phyloP scores from a whole-genome alignment of 1,284 basidiomycete genomes.

The Cutaneotrichosporon dermatis region DNA sequence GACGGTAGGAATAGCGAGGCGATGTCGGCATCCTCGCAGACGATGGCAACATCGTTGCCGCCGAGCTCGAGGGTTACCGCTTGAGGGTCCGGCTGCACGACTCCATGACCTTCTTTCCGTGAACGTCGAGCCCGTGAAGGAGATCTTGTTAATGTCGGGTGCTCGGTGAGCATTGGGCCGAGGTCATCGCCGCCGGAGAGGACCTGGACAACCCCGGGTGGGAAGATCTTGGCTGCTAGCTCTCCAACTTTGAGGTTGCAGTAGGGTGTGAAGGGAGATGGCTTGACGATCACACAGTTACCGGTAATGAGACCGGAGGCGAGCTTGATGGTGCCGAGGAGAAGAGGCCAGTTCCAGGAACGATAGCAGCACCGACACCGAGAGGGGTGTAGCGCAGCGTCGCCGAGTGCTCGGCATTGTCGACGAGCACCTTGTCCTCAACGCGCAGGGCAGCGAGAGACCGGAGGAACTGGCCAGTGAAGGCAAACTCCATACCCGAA shows the following conservation, averaged over 20 bases:
- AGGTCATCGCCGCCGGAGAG: constrained; percentile 57
- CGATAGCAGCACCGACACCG: constrained; percentile 55
- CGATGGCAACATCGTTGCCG: constrained; percentile 50
- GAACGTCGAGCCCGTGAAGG: constrained; percentile 84
- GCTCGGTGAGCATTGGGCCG: constrained; percentile 44
- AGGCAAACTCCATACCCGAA: constrained; percentile 70
- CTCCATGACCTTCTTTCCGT: constrained; percentile 81
- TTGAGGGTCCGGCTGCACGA: constrained; percentile 83
- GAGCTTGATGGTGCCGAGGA: constrained; percentile 60
- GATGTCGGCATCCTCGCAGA: constrained; percentile 94
- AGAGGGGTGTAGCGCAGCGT: constrained; percentile 82
- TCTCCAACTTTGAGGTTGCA: constrained; percentile 78
- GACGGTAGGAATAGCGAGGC: constrained; percentile 86
- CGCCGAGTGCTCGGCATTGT: constrained; percentile 68
- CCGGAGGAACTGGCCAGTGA: constrained; percentile 77
- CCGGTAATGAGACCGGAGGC: constrained; percentile 74
- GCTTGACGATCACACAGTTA: constrained; percentile 92
- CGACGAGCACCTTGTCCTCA: constrained; percentile 64
- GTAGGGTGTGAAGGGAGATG: constrained; percentile 91
- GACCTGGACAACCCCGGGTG: constrained; percentile 90
- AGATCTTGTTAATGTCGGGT: constrained; percentile 61
- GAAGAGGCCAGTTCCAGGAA: constrained; percentile 62
- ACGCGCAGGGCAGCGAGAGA: constrained; percentile 83
- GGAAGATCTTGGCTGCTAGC: constrained; percentile 70
- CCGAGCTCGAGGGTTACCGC: constrained; percentile 74